A percentile compares a stretch with the other conserved stretches of the same genome.
Conservation (phyloP, 2,329 filamentous ascomycete species). For the Colletotrichum sp. region DNA sequence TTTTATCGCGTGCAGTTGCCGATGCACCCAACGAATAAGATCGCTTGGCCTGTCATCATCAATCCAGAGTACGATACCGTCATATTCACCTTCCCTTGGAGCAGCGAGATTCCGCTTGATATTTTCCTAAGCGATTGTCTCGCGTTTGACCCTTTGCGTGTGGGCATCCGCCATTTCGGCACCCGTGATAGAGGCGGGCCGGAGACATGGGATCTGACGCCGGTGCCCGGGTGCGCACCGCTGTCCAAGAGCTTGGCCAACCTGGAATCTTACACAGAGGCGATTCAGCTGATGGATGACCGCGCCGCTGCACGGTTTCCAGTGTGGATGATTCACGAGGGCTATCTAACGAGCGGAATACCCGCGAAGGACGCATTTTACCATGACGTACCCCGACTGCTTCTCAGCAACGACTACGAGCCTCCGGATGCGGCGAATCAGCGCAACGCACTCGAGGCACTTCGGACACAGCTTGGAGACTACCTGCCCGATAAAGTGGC, state of each 20-base stretch:
- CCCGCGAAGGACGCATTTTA: slow-evolving; percentile 16
- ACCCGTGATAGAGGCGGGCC: slow-evolving; percentile 17
- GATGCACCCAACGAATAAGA: slow-evolving; percentile 21
- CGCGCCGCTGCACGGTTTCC: slow-evolving; percentile 15
- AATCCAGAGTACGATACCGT: slow-evolving; percentile 25
- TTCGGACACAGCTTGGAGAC: slow-evolving; percentile 3
- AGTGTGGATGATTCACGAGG: slow-evolving; percentile 22
- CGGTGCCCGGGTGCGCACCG: slow-evolving; percentile 14
- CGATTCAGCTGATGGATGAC: slow-evolving; percentile 20
- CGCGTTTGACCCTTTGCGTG: slow-evolving; percentile 15
- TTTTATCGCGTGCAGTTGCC: slow-evolving; percentile 26
- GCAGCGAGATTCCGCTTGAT: slow-evolving; percentile 20
- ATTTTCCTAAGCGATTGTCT: slow-evolving; percentile 20
- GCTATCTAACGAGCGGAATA: slow-evolving; percentile 16
- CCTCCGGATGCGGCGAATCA: slow-evolving; percentile 13
- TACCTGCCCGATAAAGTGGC: slow-evolving; percentile 6
- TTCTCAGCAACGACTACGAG: slow-evolving; percentile 16
- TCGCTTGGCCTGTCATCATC: slow-evolving; percentile 21
- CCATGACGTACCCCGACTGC: slow-evolving; percentile 5
- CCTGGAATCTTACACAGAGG: slow-evolving; percentile 16
- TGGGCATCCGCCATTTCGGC: slow-evolving; percentile 19
- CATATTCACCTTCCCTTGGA: slow-evolving; percentile 23
- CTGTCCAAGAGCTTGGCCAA: slow-evolving; percentile 14
- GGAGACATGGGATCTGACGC: slow-evolving; percentile 21
- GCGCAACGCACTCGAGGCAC: slow-evolving; percentile 1